Evolutionary conservation across 2,329 filamentous ascomycete genomes (phyloP), one percentile per base, ranked within the genome.

Genomic region (Ustulina deusta): DNA sequence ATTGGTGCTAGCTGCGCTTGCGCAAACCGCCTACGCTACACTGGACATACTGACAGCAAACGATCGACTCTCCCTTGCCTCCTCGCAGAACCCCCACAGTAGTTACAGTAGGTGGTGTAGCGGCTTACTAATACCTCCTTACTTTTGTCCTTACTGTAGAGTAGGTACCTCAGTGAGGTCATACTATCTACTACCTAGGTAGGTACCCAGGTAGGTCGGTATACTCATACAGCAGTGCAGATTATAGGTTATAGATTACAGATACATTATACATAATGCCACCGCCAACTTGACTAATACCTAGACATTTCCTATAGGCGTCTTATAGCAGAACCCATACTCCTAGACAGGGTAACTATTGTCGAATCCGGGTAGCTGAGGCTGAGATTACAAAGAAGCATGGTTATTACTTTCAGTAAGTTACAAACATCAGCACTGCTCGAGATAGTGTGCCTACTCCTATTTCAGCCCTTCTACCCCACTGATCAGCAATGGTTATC

Each of bases 401-500:
- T 56, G n/a, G n/a, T n/a, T n/a, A n/a, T n/a, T n/a, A n/a, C n/a
- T n/a, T n/a, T 9, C 51, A 29, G 38, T 63, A 52, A 25, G 59
- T 48, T 29, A 49, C 51, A 46, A 56, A 64, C 40, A 25, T 56
- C 48, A 55, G 54, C 48, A 46, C 34, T 11, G 29, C 42, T 56
- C 25, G 20, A 22, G 10, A 22, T 34, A 20, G 22, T 6, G 17
- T 17, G 29, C 22, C 20, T 34, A 49, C 52, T 60, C 55, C 55
- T 58, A 59, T 60, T 64, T 55, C 56, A 58, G 49, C 25, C 29
- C 40, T 42, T 48, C 34, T 48, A 46, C 20, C 29, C 61, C 61
- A 54, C 61, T 61, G 65, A 68, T 68, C 61, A 57, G 46, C 61
- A 48, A 22, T n/a, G 40, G 27, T 56, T 64, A 52, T 56, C n/a